Base-by-base conservation (phyloP, 2,329 filamentous ascomycete genomes). In the Hymenoscyphus salicellus region DNA sequence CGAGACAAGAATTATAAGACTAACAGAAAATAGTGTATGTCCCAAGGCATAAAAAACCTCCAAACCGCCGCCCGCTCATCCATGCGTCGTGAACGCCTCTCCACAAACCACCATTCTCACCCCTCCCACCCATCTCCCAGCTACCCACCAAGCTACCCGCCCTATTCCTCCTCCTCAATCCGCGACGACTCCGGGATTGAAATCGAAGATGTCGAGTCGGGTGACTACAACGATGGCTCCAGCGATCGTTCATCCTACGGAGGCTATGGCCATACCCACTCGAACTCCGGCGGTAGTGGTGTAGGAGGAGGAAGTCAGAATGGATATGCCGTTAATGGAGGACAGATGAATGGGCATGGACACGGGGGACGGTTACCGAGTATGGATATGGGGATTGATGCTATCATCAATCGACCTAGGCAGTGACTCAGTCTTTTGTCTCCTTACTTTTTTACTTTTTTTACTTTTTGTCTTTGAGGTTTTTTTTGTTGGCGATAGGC, bases 11-110 rank as follows among this genome's bases (percentile, higher is more conserved):
- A 64, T 30, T 64, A 26, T 32, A n/a, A 20, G 43, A 65, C 28
- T 62, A 68, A 58, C 65, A 65, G 66, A 65, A 60, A 20, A 57
- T 69, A 94, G 91, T 92, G 90, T 78, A 91, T 95, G 87, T 88
- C 90, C 75, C 90, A 90, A 74, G 91, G 92, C 41, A 81, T 94
- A 72, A 94, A 93, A 79, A 93, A 91, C 77, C 83, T 95, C 64
- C 88, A 89, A 75, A 86, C 87, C 71, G 85, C 87, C 61, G 83
- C 87, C 69, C 86, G 90, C 67, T 84, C 88, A 63, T 86, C 84
- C 64, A 82, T 85, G 65, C 86, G 88, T 69, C 88, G 88, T 72
- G 88, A 87, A 79, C 85, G 85, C 66, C 78, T 85, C 71, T 83
- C 68, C 83, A 77, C 66, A 30, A 60, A 64, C 11, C 58, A 64